Evolutionary conservation across 192 early-diverging fungal species (phyloP).

Genomic region (Rhizophlyctis rosea): DNA sequence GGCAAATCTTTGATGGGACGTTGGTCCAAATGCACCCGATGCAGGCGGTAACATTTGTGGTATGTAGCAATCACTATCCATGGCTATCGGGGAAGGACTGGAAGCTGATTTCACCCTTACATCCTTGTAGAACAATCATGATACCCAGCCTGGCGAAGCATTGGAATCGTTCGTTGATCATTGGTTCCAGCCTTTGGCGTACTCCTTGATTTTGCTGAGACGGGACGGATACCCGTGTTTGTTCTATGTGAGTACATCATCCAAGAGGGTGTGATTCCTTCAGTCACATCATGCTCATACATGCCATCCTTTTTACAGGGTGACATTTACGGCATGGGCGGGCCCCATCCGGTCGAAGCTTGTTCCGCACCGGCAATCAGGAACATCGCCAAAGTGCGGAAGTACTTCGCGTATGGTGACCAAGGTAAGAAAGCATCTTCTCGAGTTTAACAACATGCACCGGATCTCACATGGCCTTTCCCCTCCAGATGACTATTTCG

Average conservation of each 20-base stretch:
- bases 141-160: conserved; percentile 39
- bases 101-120: background rate
- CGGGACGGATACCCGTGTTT: conserved; percentile 48
- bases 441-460: no score
- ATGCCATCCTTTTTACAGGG: no score
- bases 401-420: conserved; percentile 41
- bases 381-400: conserved; percentile 31
- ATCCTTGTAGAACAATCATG: conserved; percentile 27
- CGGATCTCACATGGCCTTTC: no score
- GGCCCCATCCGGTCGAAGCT: conserved; percentile 23
- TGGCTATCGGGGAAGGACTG: background rate
- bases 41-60: conserved; percentile 32
- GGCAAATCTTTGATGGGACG: conserved; percentile 31
- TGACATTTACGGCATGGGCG: conserved; percentile 41
- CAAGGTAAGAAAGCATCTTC: no score
- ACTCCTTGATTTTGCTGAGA: conserved; percentile 35
- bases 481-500: conserved; percentile 45
- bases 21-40: conserved; percentile 28
- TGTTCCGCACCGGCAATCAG: conserved; percentile 18
- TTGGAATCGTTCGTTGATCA: conserved; percentile 39
- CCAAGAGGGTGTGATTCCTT: no score
- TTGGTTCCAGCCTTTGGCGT: conserved; percentile 47
- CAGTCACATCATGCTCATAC: no score
- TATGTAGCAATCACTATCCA: conserved; percentile 1
- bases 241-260: no score